These are phyloP conservation scores for Oehlia diaphana DNA, from an alignment of 192 early-diverging fungal species.

Conservation along the genomic window DNA sequence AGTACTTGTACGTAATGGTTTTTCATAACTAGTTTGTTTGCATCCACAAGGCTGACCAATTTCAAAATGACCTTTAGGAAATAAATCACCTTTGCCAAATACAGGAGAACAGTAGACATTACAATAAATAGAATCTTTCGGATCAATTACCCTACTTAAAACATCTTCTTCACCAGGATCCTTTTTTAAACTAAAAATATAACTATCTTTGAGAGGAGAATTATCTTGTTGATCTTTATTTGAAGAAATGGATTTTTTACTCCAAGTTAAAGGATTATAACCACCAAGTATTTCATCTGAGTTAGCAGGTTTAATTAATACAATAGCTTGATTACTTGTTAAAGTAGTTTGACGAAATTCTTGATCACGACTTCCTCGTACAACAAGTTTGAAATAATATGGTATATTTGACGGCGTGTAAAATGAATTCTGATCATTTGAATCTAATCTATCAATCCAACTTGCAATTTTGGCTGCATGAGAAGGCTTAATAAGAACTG, in stretches of 20 bases:
- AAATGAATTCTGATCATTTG: background rate
- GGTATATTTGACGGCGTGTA: background rate
- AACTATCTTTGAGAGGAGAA: conserved; percentile 16
- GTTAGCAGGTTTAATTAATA: conserved; percentile 15
- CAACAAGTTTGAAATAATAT: conserved; percentile 13
- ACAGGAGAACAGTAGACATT: conserved; percentile 22
- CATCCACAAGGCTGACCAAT: conserved; percentile 10
- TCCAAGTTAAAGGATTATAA: conserved; percentile 25
- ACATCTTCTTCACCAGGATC: conserved; percentile 4
- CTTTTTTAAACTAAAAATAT: conserved; percentile 7
- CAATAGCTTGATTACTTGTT: background rate
- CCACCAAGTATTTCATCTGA: conserved; percentile 15
- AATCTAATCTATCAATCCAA: conserved; percentile 28
- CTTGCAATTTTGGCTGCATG: conserved; percentile 18
- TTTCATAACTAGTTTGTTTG: conserved; percentile 23
- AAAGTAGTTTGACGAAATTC: conserved; percentile 2
- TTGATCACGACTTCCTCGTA: conserved; percentile 16
- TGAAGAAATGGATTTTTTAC: conserved; percentile 14
- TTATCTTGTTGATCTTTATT: conserved; percentile 12
- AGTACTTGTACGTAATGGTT: background rate
- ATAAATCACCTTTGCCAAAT: conserved; percentile 29
- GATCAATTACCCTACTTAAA: conserved; percentile 16
- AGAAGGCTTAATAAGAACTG: background rate
- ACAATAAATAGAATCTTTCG: conserved; percentile 21
- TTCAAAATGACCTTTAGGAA: conserved; percentile 25